Evolutionary conservation across 192 early-diverging fungal species (phyloP), one percentile per base, ranked within the genome.

Genomic region (Backusella psychrophila): DNA sequence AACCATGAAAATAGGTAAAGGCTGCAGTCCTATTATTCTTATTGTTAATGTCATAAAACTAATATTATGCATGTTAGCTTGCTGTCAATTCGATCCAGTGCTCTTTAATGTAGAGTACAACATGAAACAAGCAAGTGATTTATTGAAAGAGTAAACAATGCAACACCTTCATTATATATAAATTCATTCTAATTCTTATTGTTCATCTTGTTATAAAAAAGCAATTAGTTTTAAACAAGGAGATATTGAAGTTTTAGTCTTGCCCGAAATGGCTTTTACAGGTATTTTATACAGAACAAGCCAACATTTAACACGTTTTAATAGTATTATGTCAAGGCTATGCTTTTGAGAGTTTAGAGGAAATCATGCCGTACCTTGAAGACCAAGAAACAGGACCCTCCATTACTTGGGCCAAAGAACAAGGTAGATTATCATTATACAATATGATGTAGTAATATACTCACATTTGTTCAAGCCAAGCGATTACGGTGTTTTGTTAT

Each of bases 241-340:
- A 5, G 85, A 88, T 41, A 86, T 93, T 1, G 91, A 93, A 78
- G 75, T 94, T 17, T 74, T 96, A 17, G 80, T 96, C 3, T 80
- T 94, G 35, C 91, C 94, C 4, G 94, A 96, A 78, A 87, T 96
- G 90, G 87, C 88, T 5, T 94, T 95, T 75, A 87, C 92, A 39
- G 92, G 91, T 91, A 83, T 19, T 44, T 6, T n/a, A 52, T 15
- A 34, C 21, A 42, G 3, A 14, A 6, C 2, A 15, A 36, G 0
- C 9, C 2, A 39, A 39, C 2, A 39, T 12, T 12, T 12, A 39
- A 35, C 19, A 14, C 4, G 42, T 44, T 44, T 44, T 44, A 17
- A 14, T 15, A 33, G 26, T 42, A 36, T 75, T 38, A 46, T 8
- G 23, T 42, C 59, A 59, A 90, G 93, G 93, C 23, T 95, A 95